Evolutionary conservation across 768 basidiomycete genomes (phyloP).

Genomic region (Collybia sordida): DNA sequence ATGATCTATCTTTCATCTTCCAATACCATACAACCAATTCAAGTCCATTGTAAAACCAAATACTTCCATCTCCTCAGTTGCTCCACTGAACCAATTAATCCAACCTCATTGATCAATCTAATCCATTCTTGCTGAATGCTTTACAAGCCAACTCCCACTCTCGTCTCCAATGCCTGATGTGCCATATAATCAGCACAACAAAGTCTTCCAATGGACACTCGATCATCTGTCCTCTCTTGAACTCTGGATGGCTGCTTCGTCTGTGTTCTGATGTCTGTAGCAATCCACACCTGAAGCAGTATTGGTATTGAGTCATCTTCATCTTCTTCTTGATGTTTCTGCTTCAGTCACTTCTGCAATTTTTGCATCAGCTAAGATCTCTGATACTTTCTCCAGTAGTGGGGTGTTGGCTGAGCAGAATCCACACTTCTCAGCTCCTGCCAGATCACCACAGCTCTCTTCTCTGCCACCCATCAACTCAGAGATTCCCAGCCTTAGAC

Average conservation of each 20-base stretch:
- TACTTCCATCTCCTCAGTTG: too few species aligned
- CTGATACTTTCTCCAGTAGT: too few species aligned
- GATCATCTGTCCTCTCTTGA: neutral
- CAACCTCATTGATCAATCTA: too few species aligned
- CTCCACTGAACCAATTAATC: too few species aligned
- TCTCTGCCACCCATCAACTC: neutral
- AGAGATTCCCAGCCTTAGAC: neutral
- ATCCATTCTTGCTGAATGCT: too few species aligned
- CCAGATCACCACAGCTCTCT: neutral
- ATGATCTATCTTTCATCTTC: neutral
- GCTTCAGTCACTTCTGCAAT: too few species aligned
- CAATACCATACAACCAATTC: too few species aligned
- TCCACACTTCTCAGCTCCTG: neutral
- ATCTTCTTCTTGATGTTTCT: neutral
- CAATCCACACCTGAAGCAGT: neutral
- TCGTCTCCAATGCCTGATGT: neutral
- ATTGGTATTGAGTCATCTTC: neutral
- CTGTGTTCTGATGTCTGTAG: neutral
- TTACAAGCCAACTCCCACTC: too few species aligned
- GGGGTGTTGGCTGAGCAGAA: too few species aligned
- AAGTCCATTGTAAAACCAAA: too few species aligned
- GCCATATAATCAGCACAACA: neutral
- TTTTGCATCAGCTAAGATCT: too few species aligned
- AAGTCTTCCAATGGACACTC: neutral
- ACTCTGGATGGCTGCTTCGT: neutral